These are phyloP conservation scores for Closterium sp. DNA, from an alignment of 139 green algal genomes.

Conservation along the genomic window DNA sequence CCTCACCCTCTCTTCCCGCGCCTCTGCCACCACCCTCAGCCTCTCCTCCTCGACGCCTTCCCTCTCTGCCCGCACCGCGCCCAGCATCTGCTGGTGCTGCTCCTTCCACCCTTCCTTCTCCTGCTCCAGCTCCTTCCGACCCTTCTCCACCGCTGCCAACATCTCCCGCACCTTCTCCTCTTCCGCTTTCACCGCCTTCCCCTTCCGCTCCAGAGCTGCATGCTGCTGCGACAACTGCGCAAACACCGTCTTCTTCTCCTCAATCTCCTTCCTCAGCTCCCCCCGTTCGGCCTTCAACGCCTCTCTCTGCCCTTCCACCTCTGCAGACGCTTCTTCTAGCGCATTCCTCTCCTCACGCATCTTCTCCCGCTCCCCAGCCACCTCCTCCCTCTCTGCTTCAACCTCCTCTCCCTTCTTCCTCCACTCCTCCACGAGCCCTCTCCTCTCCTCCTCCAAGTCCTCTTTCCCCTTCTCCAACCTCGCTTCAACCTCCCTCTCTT, in stretches of 20 bases:
- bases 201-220: not conserved
- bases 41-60: not conserved
- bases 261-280: not conserved
- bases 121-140: not conserved
- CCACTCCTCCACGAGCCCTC: not conserved
- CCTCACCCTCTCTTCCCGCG: not conserved
- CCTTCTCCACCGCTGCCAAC: not conserved
- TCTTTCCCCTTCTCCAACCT: not conserved
- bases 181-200: not conserved
- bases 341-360: not conserved
- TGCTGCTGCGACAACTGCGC: not conserved
- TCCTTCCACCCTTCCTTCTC: not conserved
- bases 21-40: not conserved
- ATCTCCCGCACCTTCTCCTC: not conserved
- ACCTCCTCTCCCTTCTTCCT: not conserved
- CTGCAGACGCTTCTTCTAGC: not conserved
- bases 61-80: not conserved
- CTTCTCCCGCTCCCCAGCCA: not conserved
- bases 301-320: conserved; percentile 1
- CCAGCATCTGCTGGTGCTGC: conserved; percentile 1
- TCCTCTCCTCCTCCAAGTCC: not conserved
- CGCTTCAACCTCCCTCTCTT: not conserved
- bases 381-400: not conserved
- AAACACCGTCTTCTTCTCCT: not conserved
- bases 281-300: not conserved